Base-by-base conservation (phyloP, 495 filamentous ascomycete species). In the Aspergillus ellipticus region DNA sequence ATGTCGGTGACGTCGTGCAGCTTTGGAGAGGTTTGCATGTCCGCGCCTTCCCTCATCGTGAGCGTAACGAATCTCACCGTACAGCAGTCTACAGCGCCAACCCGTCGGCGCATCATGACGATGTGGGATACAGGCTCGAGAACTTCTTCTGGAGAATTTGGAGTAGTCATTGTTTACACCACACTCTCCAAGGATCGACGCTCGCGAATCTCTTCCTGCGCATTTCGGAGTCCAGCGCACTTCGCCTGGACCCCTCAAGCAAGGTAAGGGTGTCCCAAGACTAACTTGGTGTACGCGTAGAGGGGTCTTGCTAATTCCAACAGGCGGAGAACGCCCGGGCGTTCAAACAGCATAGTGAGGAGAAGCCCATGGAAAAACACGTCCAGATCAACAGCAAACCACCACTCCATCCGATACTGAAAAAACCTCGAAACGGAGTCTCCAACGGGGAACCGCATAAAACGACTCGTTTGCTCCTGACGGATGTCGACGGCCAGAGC, bases 81-180 rank as follows among this genome's bases (percentile, higher is more conserved):
- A 22, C n/a, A 7, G 11, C 47, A 82, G 79, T 73, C 3, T 82
- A 77, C 54, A 65, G 61, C 46, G 66, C 68, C 7, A 76, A 74
- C 59, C 57, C 68, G 21, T 53, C 66, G 33, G 64, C 70, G 35
- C 61, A 79, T 48, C 56, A 68, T 57, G 66, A 70, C 42, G 68
- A 76, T 21, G 64, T 66, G 4, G 78, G 78, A 15, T 54, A 58
- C 51, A 63, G 80, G 57, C 63, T 83, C 15, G 77, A 80, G 53
- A 78, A 80, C 55, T 68, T 82, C 46, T 82, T 82, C 57, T 82
- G 79, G 80, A 67, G 79, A 39, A 76, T 82, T 33, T 79, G 74
- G 75, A 61, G 74, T 48, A 77, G 62, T 17, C 50, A 67, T 7
- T 52, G 42, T 8, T 56, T 80, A 8, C 60, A 51, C 10, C 39